Base-by-base conservation (phyloP, 1,139 yeast species). In the Candida pseudoviswanathii region DNA sequence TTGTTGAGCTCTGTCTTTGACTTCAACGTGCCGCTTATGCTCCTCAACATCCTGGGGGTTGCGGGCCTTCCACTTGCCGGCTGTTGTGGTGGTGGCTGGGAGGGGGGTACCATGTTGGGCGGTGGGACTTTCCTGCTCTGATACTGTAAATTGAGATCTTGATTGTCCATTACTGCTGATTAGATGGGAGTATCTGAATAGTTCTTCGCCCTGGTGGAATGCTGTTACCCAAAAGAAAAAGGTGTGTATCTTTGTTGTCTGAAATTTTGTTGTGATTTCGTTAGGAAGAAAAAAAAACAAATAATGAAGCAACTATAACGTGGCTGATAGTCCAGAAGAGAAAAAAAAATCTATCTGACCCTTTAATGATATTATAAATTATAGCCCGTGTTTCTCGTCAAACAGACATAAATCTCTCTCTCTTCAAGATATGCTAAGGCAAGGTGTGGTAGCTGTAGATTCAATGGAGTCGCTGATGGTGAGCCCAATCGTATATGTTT, bases 31-130 rank as follows among this genome's bases (percentile, higher is more conserved):
- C 76, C 74, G 54, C 76, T 73, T 9, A 77, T 78, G 57, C 81
- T 82, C 53, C 90, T 75, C 58, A 86, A 70, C 94, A 86, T 86
- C 58, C 92, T 71, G n/a, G 91, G 88, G 1, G 92, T 85, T 2
- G 92, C 92, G 2, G 90, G 91, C 47, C 70, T 77, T 26, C 51
- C 56, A 37, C 44, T 32, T 4, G 43, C 34, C 21, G 42, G 43
- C 10, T 34, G 43, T 31, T 50, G 46, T 4, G 30, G 45, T 26
- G 42, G 43, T 16, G 41, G 29, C 9, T 25, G 36, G 7, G 46
- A 21, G 4, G 46, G 36, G 25, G 44, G 48, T 16, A 33, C 37
- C 10, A 43, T 34, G 30, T 33, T 30, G 22, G 51, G 41, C 25
- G 51, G 47, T 11, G 44, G 38, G 11, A 27, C 32, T 31, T 44